phyloP scores from a whole-genome alignment of 371 early-diverging fungal species.

The Syncephalastrum racemosum region DNA sequence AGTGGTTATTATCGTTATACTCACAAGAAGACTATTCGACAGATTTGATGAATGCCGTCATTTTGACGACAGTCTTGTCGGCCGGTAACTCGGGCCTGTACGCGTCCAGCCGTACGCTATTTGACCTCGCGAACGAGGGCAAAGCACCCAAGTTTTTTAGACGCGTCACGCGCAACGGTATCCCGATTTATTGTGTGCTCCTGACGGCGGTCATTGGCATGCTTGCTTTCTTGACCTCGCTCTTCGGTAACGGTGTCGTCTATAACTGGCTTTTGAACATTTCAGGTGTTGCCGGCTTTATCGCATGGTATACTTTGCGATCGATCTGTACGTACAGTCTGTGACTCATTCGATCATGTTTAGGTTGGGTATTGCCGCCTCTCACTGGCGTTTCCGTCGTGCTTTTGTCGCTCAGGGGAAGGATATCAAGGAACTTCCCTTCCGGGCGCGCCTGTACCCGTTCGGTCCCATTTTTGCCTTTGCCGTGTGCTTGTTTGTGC shows the following conservation, averaged over 20 bases:
- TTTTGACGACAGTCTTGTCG: constrained; percentile 56
- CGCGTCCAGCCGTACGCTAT: constrained; percentile 68
- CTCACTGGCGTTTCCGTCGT: constrained; percentile 81
- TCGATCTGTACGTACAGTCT: constrained; percentile 11
- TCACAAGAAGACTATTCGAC: background rate
- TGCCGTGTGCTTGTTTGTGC: constrained; percentile 51
- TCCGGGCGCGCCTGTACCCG: constrained; percentile 70
- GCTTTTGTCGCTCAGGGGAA: constrained; percentile 75
- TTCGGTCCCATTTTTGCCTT: constrained; percentile 67
- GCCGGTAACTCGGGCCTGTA: constrained; percentile 74
- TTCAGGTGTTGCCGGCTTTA: constrained; percentile 73
- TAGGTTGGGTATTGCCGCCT: constrained; percentile 60
- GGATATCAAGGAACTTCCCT: constrained; percentile 67
- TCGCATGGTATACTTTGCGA: constrained; percentile 60
- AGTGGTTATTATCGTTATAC: background rate
- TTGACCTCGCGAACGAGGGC: constrained; percentile 60
- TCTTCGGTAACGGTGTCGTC: constrained; percentile 32
- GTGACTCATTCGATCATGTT: background rate
- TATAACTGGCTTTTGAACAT: constrained; percentile 60
- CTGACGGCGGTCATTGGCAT: constrained; percentile 49
- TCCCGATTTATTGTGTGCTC: constrained; percentile 54
- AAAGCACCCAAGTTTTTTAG: constrained; percentile 54
- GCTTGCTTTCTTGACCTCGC: constrained; percentile 54
- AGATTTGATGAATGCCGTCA: constrained; percentile 47
- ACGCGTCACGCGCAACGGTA: constrained; percentile 49